Base-by-base conservation (phyloP, 805 yeast genomes). In the Candida krabiensis region DNA sequence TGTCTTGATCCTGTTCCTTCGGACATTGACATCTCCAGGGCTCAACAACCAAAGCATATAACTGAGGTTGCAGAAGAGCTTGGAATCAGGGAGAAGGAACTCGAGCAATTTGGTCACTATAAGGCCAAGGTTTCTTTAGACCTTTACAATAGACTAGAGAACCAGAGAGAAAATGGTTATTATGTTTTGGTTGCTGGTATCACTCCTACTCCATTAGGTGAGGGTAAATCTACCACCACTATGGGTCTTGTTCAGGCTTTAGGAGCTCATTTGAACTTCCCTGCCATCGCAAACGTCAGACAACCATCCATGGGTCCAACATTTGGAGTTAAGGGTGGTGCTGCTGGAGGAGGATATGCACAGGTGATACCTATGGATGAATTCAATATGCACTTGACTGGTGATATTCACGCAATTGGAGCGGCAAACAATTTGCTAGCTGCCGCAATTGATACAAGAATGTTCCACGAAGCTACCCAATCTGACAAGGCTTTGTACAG, bases 261-360 rank as follows among this genome's bases (percentile, higher is more conserved):
- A 44, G 86, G 89, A 46, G 89, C 89, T 26, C 89, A 82, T 55
- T 67, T 84, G 61, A 71, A 77, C 36, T 71, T 76, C 50, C 78
- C 82, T 42, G 82, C 83, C 11, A 74, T 84, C 56, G 93, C 91
- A 47, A 84, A 83, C 58, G 93, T 84, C 36, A 77, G 93, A 71
- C 93, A 84, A 61, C 93, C 93, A 18, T 81, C 89, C 7, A 83
- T 84, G 90, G 93, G 93, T 39, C 93, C 93, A 48, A 84, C 93
- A 14, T 84, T 84, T 55, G 93, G 93, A 67, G 83, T 84, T 50
- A 84, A 84, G 62, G 93, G 93, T 64, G 93, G 93, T 66, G 93
- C 93, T 50, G 93, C 93, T 6, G 93, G 93, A 60, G 91, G 93
- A 62, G 93, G 93, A 43, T 84, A 83, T 58, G 81, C 93, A 19